Base-by-base conservation (phyloP, 345 rosid species). In the Xanthoceras sorbifolium region DNA sequence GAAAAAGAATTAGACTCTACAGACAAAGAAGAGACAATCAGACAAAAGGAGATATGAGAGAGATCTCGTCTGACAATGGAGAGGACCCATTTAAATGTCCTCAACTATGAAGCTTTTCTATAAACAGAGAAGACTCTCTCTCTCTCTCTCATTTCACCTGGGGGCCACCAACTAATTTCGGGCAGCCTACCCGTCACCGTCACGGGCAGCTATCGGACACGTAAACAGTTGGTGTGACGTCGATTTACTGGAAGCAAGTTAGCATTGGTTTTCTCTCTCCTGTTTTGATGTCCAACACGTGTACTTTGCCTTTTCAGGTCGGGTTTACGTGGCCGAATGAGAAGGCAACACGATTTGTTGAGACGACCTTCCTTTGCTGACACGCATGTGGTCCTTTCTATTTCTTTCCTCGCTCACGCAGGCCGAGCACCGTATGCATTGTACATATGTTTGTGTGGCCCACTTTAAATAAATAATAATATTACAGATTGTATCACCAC, bases 111-210 rank as follows among this genome's bases (percentile, higher is more conserved):
- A 61, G 25, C 71, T 17, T 69, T 71, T 74, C n/a, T 77, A 57
- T 81, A 68, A 15, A 54, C 44, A 44, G 55, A 9, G 67, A 38
- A 54, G 36, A 7, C 9, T n/a, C n/a, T n/a, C n/a, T n/a, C n/a
- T n/a, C n/a, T n/a, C n/a, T n/a, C n/a, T n/a, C n/a, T n/a, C n/a
- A n/a, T 76, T 82, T 70, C 85, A 81, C 83, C 85, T 81, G 90
- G 90, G 89, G 89, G 86, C 91, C 89, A 87, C 97, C 42, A 74
- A 18, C 76, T 75, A 81, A 71, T 75, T 48, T 40, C 86, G 91
- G 98, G 94, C 85, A 89, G 90, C 28, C 86, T 90, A 85, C 93
- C 97, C 92, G 89, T 86, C 86, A 80, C 87, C 83, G 79, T 78
- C 82, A 38, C 83, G 96, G 97, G 96, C 89, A 86, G 64, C 72